Conservation (phyloP, 306 rosid genomes). For the Arachis stenosperma region DNA sequence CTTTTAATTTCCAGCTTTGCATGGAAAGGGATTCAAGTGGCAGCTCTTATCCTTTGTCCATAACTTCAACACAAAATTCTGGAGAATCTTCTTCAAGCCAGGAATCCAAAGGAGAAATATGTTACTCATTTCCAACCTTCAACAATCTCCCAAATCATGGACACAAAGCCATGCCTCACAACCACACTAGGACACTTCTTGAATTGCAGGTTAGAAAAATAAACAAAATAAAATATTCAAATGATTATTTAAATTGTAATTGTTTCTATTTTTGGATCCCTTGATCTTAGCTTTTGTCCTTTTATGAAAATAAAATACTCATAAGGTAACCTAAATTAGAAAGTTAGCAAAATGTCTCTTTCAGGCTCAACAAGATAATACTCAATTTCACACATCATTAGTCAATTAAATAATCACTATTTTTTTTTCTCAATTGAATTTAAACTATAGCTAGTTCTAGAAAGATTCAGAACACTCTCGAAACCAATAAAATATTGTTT, state of each 20-base stretch:
- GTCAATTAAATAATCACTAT: no score
- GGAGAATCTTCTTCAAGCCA: conserved; percentile 63
- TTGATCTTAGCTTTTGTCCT: conserved; percentile 9
- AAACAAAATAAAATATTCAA: neutral
- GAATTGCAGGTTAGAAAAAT: conserved; percentile 46
- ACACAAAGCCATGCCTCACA: conserved; percentile 40
- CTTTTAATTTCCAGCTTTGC: conserved; percentile 53
- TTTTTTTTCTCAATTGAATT: no score
- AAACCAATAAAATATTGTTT: no score
- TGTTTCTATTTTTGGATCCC: neutral
- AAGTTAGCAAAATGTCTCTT: no score
- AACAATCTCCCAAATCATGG: conserved; percentile 38
- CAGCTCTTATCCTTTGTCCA: conserved; percentile 47
- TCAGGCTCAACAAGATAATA: neutral
- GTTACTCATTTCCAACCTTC: conserved; percentile 66
- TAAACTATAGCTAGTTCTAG: no score
- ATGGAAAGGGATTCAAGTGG: conserved; percentile 63
- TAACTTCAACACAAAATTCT: conserved; percentile 55
- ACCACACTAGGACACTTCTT: conserved; percentile 19
- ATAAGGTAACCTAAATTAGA: conserved; percentile 16
- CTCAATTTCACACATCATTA: neutral
- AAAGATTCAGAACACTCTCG: no score
- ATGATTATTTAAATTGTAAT: conserved; percentile 9
- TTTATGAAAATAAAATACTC: conserved; percentile 20
- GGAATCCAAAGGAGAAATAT: conserved; percentile 47